Percentiles rank a stretch among this genome's conserved stretches.
Evolutionary conservation across 331 rosid genomes (phyloP).

Genomic region (Telfairia occidentalis): DNA sequence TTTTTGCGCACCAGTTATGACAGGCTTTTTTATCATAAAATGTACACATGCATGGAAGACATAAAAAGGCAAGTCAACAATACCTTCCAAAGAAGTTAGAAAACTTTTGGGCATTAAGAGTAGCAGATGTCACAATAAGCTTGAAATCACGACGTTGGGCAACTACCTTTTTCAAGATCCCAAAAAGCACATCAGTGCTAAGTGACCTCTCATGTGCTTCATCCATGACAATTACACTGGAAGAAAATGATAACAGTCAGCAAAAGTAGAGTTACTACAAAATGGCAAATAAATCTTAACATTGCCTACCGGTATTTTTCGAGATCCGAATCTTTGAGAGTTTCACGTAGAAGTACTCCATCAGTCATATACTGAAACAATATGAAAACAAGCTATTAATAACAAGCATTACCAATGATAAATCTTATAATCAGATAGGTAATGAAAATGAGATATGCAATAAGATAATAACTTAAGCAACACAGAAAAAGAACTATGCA

Average conservation of each 20-base stretch:
- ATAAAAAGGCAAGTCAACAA: constrained; percentile 12
- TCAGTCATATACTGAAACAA: constrained; percentile 91
- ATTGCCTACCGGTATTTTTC: constrained; percentile 79
- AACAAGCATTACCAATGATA: background rate
- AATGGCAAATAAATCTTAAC: background rate
- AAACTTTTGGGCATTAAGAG: constrained; percentile 85
- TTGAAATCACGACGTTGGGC: constrained; percentile 93
- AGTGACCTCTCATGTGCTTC: constrained; percentile 98
- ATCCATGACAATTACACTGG: constrained; percentile 92
- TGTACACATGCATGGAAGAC: background rate
- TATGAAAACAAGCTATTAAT: background rate
- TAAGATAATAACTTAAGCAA: background rate
- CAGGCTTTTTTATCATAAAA: constrained; percentile 13
- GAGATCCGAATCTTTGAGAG: constrained; percentile 88
- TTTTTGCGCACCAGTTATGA: constrained; percentile 13
- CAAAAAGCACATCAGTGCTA: constrained; percentile 87
- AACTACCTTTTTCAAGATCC: constrained; percentile 90
- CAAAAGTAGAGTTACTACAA: background rate
- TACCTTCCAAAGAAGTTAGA: constrained; percentile 96
- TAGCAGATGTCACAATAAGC: constrained; percentile 93
- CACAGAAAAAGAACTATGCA: background rate
- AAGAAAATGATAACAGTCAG: constrained; percentile 15
- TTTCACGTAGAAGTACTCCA: constrained; percentile 95
- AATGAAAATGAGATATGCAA: background rate
- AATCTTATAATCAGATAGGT: background rate